A percentile compares a stretch with the other conserved stretches of the same genome.
phyloP scores from a whole-genome alignment of 495 filamentous ascomycete genomes.

The Aspergillus homomorphus region DNA sequence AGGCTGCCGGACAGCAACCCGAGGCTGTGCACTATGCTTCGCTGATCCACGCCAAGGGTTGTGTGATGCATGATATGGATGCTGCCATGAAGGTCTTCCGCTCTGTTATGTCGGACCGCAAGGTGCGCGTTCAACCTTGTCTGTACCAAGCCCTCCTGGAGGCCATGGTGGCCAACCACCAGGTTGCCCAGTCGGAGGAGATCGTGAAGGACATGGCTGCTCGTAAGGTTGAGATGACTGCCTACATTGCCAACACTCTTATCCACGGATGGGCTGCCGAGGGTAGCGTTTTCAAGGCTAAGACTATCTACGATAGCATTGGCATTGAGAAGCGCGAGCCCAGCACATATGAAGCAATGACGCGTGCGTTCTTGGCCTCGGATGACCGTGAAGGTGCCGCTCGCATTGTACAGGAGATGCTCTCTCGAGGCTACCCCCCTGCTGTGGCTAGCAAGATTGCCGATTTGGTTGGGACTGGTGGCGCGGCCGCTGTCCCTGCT shows the following conservation, averaged over 20 bases:
- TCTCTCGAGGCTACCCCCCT: conserved; percentile 81
- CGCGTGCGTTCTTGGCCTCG: conserved; percentile 80
- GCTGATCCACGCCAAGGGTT: conserved; percentile 93
- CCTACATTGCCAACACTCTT: conserved; percentile 98
- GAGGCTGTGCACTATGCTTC: conserved; percentile 95
- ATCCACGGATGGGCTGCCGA: conserved; percentile 95
- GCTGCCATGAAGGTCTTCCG: conserved; percentile 82
- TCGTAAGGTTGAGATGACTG: conserved; percentile 77
- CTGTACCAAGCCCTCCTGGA: conserved; percentile 96
- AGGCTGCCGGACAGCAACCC: conserved; percentile 65
- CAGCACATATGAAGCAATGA: conserved; percentile 99
- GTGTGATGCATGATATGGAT: conserved; percentile 84
- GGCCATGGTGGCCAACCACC: conserved; percentile 91
- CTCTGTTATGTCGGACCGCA: conserved; percentile 61
- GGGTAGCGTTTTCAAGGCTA: conserved; percentile 74
- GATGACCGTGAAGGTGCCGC: conserved; percentile 74
- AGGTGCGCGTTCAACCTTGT: conserved; percentile 70
- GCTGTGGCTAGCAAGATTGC: conserved; percentile 90
- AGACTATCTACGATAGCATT: conserved; percentile 73
- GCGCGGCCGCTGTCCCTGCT: conserved; percentile 21
- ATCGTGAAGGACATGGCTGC: conserved; percentile 71
- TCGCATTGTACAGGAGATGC: conserved; percentile 82
- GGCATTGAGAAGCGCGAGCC: conserved; percentile 78
- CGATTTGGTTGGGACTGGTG: conserved; percentile 70
- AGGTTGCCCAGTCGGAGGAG: conserved; percentile 68